Base-by-base conservation (phyloP, 1,284 basidiomycete species). In the Filobasidium uniguttulatum region DNA sequence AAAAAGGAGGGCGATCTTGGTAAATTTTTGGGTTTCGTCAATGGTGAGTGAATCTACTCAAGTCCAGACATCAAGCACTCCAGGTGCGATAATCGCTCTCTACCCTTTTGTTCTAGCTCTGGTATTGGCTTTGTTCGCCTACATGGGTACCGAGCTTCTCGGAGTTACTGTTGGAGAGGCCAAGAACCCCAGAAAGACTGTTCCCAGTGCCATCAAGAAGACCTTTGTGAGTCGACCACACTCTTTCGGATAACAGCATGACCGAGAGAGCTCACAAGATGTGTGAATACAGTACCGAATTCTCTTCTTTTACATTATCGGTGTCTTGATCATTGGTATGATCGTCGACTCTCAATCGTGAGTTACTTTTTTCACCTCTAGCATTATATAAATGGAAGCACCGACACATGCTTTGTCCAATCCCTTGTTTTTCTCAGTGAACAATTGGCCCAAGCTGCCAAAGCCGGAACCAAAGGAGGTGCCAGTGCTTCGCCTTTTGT, bases 401-500 rank as follows among this genome's bases (percentile, higher is more conserved):
- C n/a, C n/a, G n/a, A n/a, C n/a, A n/a, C n/a, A n/a, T n/a, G n/a
- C n/a, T n/a, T n/a, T n/a, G n/a, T n/a, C n/a, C n/a, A n/a, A n/a
- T n/a, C n/a, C 10, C n/a, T n/a, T n/a, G 10, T 10, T 33, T 29
- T 45, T 15, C 6, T n/a, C 29, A 45, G 44, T 2, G 9, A 69
- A 61, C 33, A 69, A 59, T 56, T 75, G 61, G 56, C 62, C 40
- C 46, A 56, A 63, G 69, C 58, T 15, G 78, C 77, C 6, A 79
- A 74, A 46, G 17, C 3, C 12, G 72, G 77, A 9, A 78, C 62
- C 5, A 56, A 60, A 1, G 59, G 66, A 30, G 79, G 79, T 46
- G 77, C 80, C 12, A 76, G 80, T 14, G 83, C 83, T 3, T 85
- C 81, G 44, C 83, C 84, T 0, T 86, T 86, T 63, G 81, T 85